Conservation (phyloP, 352 stramenopile genomes). For the Bremia lactucae region DNA sequence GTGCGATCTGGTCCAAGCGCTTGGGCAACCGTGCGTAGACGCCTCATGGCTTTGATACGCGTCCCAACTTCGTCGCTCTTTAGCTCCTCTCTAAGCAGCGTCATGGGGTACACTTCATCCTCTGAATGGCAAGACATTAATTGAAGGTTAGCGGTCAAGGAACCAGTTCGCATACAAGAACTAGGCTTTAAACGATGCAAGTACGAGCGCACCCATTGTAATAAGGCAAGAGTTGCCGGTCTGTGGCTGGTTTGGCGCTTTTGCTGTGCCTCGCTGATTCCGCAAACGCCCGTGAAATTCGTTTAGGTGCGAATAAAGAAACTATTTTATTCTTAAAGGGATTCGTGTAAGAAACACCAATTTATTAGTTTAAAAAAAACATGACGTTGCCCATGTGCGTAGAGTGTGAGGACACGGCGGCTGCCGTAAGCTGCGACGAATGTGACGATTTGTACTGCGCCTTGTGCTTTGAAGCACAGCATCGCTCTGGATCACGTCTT, state of each 20-base stretch:
- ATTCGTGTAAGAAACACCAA: too few species aligned
- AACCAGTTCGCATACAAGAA: not conserved
- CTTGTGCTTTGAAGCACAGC: slow-evolving; percentile 65
- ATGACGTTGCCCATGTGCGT: slow-evolving; percentile 48
- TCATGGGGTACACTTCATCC: slow-evolving; percentile 80
- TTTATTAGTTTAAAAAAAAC: not conserved
- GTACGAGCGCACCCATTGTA: slow-evolving; percentile 20
- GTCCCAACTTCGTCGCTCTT: slow-evolving; percentile 87
- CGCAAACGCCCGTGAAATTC: too few species aligned
- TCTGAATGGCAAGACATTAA: slow-evolving; percentile 23
- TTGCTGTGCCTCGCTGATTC: slow-evolving; percentile 5
- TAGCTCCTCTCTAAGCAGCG: slow-evolving; percentile 88
- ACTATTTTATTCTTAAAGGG: too few species aligned
- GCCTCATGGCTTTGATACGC: slow-evolving; percentile 90
- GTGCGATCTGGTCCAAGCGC: slow-evolving; percentile 82
- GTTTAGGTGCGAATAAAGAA: too few species aligned
- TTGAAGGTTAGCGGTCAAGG: not conserved
- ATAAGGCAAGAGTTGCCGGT: too few species aligned
- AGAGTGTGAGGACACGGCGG: slow-evolving; percentile 78
- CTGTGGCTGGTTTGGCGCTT: slow-evolving; percentile 5
- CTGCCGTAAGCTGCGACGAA: slow-evolving; percentile 46
- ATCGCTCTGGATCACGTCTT: slow-evolving; percentile 44
- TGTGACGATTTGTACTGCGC: slow-evolving; percentile 72
- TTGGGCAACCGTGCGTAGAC: slow-evolving; percentile 85
- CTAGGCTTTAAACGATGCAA: too few species aligned